phyloP scores from a whole-genome alignment of 345 rosid species.

The Moricandia arvensis region DNA sequence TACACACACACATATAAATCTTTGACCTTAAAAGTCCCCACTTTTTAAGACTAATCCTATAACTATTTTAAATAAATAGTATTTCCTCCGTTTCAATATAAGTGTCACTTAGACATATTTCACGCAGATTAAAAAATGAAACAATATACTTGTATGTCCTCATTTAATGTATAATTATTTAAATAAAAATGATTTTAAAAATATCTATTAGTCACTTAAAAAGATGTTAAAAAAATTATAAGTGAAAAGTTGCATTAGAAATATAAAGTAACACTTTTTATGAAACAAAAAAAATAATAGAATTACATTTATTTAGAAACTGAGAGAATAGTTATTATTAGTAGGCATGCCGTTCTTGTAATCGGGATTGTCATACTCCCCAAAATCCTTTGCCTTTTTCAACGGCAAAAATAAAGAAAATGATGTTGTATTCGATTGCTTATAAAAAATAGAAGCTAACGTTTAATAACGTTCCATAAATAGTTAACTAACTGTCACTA shows the following conservation, averaged over 20 bases:
- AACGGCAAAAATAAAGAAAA: not conserved
- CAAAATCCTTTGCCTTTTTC: not conserved
- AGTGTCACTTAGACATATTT: too few species aligned
- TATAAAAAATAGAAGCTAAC: not conserved
- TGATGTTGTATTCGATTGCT: not conserved
- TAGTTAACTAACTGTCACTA: not conserved
- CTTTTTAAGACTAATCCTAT: not conserved
- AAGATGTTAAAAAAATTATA: too few species aligned
- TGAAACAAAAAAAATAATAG: too few species aligned
- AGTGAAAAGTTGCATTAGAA: too few species aligned
- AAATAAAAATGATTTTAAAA: too few species aligned
- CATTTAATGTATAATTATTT: too few species aligned
- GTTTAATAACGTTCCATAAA: not conserved
- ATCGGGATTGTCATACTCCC: not conserved
- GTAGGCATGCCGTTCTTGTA: not conserved
- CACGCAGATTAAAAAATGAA: too few species aligned
- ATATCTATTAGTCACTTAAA: too few species aligned
- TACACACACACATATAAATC: not conserved
- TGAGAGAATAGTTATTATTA: not conserved
- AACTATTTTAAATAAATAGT: not conserved
- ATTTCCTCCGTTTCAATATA: too few species aligned
- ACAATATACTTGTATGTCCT: too few species aligned
- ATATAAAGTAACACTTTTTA: too few species aligned
- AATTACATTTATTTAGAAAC: too few species aligned
- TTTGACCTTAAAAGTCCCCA: not conserved